Evolutionary conservation across 768 basidiomycete genomes (phyloP).

Genomic region (Mycena metata): DNA sequence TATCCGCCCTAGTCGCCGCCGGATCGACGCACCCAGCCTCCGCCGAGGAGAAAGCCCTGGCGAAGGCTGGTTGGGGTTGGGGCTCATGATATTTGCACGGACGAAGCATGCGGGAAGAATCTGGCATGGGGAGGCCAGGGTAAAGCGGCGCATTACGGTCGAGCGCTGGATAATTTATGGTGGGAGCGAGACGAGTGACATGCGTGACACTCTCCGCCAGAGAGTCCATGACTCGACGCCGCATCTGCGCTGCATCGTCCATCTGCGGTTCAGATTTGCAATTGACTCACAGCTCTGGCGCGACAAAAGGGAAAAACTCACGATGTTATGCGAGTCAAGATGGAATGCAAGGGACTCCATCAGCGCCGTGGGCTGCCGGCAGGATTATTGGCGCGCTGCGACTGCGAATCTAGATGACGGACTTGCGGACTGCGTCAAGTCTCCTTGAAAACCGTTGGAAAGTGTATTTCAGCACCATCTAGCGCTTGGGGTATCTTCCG

Average conservation of each 20-base stretch:
- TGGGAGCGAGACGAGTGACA: slow-evolving; percentile 18
- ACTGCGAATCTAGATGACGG: not conserved
- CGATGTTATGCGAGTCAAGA: slow-evolving; percentile 17
- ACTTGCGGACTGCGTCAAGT: slow-evolving; percentile 7
- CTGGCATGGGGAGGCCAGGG: slow-evolving; percentile 27
- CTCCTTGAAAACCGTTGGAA: slow-evolving; percentile 12
- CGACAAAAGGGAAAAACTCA: slow-evolving; percentile 20
- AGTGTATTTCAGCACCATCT: slow-evolving; percentile 5
- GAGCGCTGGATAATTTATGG: slow-evolving; percentile 24
- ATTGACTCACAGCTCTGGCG: slow-evolving; percentile 28
- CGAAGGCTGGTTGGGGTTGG: slow-evolving; percentile 11
- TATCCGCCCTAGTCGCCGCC: slow-evolving; percentile 30
- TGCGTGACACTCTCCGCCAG: slow-evolving; percentile 8
- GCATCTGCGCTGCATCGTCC: not conserved
- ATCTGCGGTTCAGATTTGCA: slow-evolving; percentile 14
- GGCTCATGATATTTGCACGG: slow-evolving; percentile 28
- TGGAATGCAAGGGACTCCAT: not conserved
- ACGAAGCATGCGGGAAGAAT: slow-evolving; percentile 33
- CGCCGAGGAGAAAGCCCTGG: slow-evolving; percentile 26
- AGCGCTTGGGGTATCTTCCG: not conserved
- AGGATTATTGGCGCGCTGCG: not conserved
- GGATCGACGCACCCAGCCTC: slow-evolving; percentile 31
- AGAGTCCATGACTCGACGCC: slow-evolving; percentile 25
- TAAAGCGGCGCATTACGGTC: slow-evolving; percentile 26
- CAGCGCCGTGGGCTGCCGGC: slow-evolving; percentile 12